Evolutionary conservation across 768 basidiomycete species (phyloP), one percentile per base, ranked within the genome.

Genomic region (Kwoniella mangroviensis): DNA sequence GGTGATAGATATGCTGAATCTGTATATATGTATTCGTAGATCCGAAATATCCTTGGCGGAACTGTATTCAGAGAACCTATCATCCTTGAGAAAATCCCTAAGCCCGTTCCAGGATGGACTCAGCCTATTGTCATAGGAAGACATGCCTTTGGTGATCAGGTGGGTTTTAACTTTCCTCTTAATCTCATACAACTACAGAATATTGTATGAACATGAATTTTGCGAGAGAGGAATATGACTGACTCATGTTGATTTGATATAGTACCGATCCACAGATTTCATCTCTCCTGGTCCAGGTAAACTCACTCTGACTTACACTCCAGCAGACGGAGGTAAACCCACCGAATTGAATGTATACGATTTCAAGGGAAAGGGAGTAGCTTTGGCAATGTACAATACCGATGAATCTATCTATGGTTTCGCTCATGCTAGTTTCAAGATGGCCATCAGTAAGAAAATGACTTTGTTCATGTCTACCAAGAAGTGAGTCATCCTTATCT

Each of bases 21-120:
- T n/a, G 4, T 34, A 34, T 34, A 7, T 34, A 7, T 34, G 34
- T 7, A 7, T 17, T 13, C 15, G 13, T 53, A 79, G 89, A 98
- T 98, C 84, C 91, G 96, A 72, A 99, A 99, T 83, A 97, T 98
- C 80, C 90, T 98, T 60, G 94, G 94, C 41, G 97, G 97, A 52
- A 98, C 97, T 21, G 95, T 99, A 63, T 98, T 98, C 89, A 90
- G 97, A 73, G 97, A 97, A 84, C 97, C 97, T 75, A 98, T 99
- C 85, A 90, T 98, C 82, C 88, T 98, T 40, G 83, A 89, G 60
- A 89, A 90, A 74, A 92, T 99, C 80, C 97, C 96, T 41, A 91
- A 91, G 80, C 93, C 95, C 9, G 87, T 98, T 51, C 97, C 97
- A 49, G 96, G 97, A 49, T 99, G 97, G 97, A 87, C 89, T 65